phyloP scores from a whole-genome alignment of 1,139 yeast genomes.

The Scheffersomyces parashehatae region DNA sequence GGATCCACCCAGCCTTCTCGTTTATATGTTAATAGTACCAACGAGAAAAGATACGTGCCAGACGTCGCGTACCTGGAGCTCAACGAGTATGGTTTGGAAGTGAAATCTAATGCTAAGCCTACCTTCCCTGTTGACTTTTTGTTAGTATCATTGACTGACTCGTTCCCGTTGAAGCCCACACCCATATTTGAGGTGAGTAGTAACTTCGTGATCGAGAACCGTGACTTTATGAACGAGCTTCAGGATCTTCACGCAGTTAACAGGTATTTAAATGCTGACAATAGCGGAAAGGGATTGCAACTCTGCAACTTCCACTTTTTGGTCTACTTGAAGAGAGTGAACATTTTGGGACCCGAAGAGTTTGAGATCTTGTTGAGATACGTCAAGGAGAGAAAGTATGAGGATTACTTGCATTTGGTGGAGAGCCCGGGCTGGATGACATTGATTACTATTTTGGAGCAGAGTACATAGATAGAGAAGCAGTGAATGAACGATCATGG shows the following conservation, averaged over 20 bases:
- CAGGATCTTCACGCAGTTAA: slow-evolving; percentile 56
- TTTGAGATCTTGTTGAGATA: slow-evolving; percentile 45
- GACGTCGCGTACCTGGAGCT: slow-evolving; percentile 83
- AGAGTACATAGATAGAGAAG: slow-evolving; percentile 19
- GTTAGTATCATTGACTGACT: slow-evolving; percentile 86
- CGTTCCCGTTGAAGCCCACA: slow-evolving; percentile 72
- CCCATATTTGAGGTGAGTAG: slow-evolving; percentile 45
- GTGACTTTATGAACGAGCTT: slow-evolving; percentile 71
- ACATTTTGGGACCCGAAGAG: slow-evolving; percentile 56
- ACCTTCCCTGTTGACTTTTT: slow-evolving; percentile 95
- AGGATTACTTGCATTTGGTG: slow-evolving; percentile 54
- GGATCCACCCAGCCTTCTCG: slow-evolving; percentile 92
- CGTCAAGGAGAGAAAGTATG: slow-evolving; percentile 37
- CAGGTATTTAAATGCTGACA: slow-evolving; percentile 45
- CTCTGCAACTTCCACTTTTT: slow-evolving; percentile 74
- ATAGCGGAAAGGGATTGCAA: slow-evolving; percentile 41
- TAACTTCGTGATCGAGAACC: slow-evolving; percentile 72
- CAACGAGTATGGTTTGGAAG: slow-evolving; percentile 87
- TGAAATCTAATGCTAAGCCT: slow-evolving; percentile 89
- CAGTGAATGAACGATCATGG: too few species aligned
- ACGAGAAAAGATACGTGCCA: slow-evolving; percentile 80
- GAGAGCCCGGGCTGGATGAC: slow-evolving; percentile 80
- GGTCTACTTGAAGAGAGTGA: slow-evolving; percentile 53
- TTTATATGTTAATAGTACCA: slow-evolving; percentile 76
- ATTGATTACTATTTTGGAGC: slow-evolving; percentile 57